Conservation (phyloP, 768 basidiomycete genomes). For the Pisolithus tinctorius region DNA sequence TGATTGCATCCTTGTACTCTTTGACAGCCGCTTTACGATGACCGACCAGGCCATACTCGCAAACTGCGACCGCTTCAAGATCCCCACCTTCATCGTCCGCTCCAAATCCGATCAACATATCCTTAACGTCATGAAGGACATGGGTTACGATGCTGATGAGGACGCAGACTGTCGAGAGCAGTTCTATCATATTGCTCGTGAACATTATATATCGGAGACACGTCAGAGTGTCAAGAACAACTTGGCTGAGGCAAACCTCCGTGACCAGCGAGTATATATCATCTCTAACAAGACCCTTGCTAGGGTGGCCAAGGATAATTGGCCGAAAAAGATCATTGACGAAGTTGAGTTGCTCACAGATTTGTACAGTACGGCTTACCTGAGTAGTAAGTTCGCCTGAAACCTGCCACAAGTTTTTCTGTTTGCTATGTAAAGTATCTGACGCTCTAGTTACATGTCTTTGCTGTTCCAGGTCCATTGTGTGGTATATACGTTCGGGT, state of each 20-base stretch:
- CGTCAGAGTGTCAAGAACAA: constrained; percentile 7
- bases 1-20: constrained; percentile 28
- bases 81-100: constrained; percentile 29
- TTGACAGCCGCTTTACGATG: constrained; percentile 28
- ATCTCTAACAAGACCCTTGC: constrained; percentile 8
- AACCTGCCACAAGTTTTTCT: too few relatives aligned
- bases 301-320: constrained; percentile 2
- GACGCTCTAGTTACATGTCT: too few relatives aligned
- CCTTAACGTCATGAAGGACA: constrained; percentile 18
- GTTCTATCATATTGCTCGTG: constrained; percentile 4
- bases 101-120: constrained; percentile 10
- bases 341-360: constrained; percentile 7
- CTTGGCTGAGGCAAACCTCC: constrained; percentile 8
- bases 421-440: too few relatives aligned
- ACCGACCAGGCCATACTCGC: constrained; percentile 29
- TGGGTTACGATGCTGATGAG: constrained; percentile 16
- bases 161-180: neutral
- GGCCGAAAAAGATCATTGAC: constrained; percentile 4
- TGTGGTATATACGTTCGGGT: too few relatives aligned
- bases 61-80: constrained; percentile 24
- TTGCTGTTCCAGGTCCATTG: too few relatives aligned
- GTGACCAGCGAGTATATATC: constrained; percentile 12
- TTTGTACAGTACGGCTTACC: neutral
- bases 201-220: constrained; percentile 8
- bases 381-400: too few relatives aligned